Evolutionary conservation across 345 rosid genomes (phyloP), one percentile per base, ranked within the genome.

Genomic region (Combretum micranthum): DNA sequence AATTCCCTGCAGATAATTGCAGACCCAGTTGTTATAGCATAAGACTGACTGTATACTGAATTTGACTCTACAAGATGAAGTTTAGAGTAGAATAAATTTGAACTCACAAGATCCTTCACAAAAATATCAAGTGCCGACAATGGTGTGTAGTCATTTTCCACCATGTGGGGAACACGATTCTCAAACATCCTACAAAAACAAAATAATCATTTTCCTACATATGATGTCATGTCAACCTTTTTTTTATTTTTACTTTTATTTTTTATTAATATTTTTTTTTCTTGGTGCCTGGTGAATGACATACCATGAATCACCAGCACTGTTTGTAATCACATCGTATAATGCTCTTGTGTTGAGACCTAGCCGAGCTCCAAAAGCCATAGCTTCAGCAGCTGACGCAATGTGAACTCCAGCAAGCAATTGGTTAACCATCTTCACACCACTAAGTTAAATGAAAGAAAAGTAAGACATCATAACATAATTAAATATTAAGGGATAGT

Each of bases 321-420:
- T 75, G 60, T 77, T 74, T 47, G 70, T 65, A 44, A 88, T 81
- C 44, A 74, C 72, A 70, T 86, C 70, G 59, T 86, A 92, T 55
- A 92, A 80, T 59, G 59, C 67, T 77, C 90, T 76, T 55, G 98
- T 78, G 64, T 74, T 77, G 67, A 92, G 95, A 68, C 98, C 88
- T 68, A 92, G 76, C 32, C 88, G 88, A 68, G 95, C 90, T 64
- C 95, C 98, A 62, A 88, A 81, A 51, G 98, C 98, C 83, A 92
- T 86, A 58, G 95, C 98, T 77, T 92, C 98, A 16, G 98, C 98
- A 62, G 95, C 79, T 64, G 93, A 75, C 69, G 96, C 98, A 61
- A 92, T 92, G 72, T 92, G 98, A 67, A 88, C 90, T 69, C 98
- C 98, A 59, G 98, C 98, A 72, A 92, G 98, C 73, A 92, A 69